Evolutionary conservation across 805 yeast species (phyloP), one percentile per base, ranked within the genome.

Genomic region (Wickerhamiella musiphila): DNA sequence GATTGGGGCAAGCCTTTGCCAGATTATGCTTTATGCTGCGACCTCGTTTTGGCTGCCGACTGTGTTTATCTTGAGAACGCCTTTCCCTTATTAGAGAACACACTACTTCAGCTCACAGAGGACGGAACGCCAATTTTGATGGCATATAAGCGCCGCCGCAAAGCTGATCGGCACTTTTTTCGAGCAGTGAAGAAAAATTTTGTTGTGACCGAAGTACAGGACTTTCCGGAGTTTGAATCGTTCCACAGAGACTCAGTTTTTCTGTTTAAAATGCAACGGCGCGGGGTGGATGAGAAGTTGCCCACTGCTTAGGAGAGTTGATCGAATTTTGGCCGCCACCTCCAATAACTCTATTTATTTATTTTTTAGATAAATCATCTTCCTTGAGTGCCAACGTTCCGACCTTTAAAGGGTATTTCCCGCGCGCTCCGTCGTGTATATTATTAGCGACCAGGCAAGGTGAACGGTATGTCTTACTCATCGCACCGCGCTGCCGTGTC

Each of bases 11-110:
- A 51, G 14, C 44, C 44, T 2, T 38, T 61, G 9, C 66, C 67
- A 4, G 51, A 41, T 1, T 57, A 53, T 32, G 52, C 61, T 8
- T 23, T 39, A 8, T 44, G 42, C 1, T 52, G 48, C 4, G 72
- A 67, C 46, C 49, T 68, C 4, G 49, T 69, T 2, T 44, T 69
- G 16, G 75, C 74, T 4, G 75, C 75, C 0, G 76, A 69, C 46
- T 68, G 74, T 47, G 74, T 70, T 10, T 69, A 69, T 36, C 51
- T 65, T 18, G 75, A 68, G 41, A 44, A 53, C 7, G 70, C 72
- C 3, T 69, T 70, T 43, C 71, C 70, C 4, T 42, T 68, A 25
- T 45, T 69, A 23, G 67, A 65, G 32, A 48, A 54, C 36, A 69
- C 75, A 0, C 47, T 69, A 19, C 36, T 66, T 22, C 68, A 66